Conservation (phyloP, 108 stramenopile genomes). For the Pseudonitzschia multistriata region DNA sequence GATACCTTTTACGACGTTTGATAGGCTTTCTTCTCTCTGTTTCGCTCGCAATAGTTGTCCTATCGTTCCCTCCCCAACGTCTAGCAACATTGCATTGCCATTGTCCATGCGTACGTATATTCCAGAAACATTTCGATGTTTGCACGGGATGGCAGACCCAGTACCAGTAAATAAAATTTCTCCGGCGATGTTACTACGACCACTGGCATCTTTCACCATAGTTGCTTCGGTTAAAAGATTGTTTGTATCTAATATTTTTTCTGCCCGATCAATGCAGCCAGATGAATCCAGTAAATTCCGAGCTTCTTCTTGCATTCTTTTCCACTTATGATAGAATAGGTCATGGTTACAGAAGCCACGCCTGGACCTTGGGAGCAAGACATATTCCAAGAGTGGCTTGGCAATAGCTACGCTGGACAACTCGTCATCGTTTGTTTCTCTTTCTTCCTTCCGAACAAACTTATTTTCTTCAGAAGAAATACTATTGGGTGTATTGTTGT, state of each 20-base stretch:
- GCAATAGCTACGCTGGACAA: slow-evolving; percentile 16
- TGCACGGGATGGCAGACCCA: slow-evolving; percentile 95
- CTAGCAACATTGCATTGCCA: slow-evolving; percentile 77
- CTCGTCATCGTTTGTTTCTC: not conserved
- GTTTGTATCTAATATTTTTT: not conserved
- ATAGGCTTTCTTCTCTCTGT: slow-evolving; percentile 20
- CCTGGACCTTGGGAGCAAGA: slow-evolving; percentile 55
- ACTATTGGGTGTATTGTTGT: not conserved
- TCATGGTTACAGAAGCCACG: slow-evolving; percentile 29
- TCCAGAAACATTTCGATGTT: slow-evolving; percentile 95
- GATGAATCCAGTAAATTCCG: slow-evolving; percentile 11
- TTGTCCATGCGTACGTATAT: slow-evolving; percentile 68
- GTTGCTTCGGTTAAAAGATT: not conserved
- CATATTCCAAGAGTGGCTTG: slow-evolving; percentile 62
- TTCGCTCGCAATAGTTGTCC: slow-evolving; percentile 85
- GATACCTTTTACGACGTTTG: slow-evolving; percentile 41
- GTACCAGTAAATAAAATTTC: slow-evolving; percentile 94
- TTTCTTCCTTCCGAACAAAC: not conserved
- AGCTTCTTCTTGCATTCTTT: slow-evolving; percentile 1
- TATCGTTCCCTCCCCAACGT: slow-evolving; percentile 94
- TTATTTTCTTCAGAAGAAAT: not conserved
- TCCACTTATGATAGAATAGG: slow-evolving; percentile 5
- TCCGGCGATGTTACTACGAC: slow-evolving; percentile 18
- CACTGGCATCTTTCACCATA: not conserved
- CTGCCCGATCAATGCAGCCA: slow-evolving; percentile 15